These are phyloP conservation scores for Achaetomiella virescens DNA, from an alignment of 495 filamentous ascomycete genomes.

Conservation along the genomic window DNA sequence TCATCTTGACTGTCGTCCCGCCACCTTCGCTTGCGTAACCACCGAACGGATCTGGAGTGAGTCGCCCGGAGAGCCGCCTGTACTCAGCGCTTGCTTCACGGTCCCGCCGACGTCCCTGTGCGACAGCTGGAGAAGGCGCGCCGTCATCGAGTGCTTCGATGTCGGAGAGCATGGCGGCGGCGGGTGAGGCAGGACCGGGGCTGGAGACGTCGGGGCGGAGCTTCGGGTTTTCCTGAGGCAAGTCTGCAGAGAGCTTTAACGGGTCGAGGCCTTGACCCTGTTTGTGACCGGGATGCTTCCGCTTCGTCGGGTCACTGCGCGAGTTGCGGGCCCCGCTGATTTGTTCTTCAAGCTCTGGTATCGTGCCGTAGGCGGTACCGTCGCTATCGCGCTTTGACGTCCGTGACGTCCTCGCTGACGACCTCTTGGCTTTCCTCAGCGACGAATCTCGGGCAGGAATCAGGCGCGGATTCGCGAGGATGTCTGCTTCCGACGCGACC, in stretches of 20 bases:
- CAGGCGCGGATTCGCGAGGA: slow-evolving; percentile 30
- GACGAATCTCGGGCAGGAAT: slow-evolving; percentile 67
- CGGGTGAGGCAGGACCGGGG: slow-evolving; percentile 20
- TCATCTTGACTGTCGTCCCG: slow-evolving; percentile 29
- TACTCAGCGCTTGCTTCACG: slow-evolving; percentile 34
- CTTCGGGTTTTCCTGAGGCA: slow-evolving; percentile 17
- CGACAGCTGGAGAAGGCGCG: slow-evolving; percentile 62
- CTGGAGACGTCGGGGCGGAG: slow-evolving; percentile 16
- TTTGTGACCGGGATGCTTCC: slow-evolving; percentile 18
- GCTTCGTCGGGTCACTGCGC: slow-evolving; percentile 16
- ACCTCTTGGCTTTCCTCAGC: slow-evolving; percentile 49
- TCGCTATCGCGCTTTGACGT: slow-evolving; percentile 39
- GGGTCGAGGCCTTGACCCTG: slow-evolving; percentile 22
- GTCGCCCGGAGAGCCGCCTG: slow-evolving; percentile 36
- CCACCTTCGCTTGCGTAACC: slow-evolving; percentile 39
- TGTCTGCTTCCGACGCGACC: background rate
- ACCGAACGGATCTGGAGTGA: slow-evolving; percentile 37
- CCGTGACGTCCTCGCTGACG: slow-evolving; percentile 34
- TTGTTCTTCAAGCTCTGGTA: slow-evolving; percentile 34
- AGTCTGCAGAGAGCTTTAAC: slow-evolving; percentile 21
- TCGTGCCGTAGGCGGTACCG: slow-evolving; percentile 23
- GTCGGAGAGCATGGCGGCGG: slow-evolving; percentile 23
- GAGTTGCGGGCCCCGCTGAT: slow-evolving; percentile 10
- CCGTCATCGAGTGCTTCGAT: slow-evolving; percentile 47
- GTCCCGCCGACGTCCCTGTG: slow-evolving; percentile 49